phyloP scores from a whole-genome alignment of 176 grass and related monocot species.

The Ensete ventricosum region DNA sequence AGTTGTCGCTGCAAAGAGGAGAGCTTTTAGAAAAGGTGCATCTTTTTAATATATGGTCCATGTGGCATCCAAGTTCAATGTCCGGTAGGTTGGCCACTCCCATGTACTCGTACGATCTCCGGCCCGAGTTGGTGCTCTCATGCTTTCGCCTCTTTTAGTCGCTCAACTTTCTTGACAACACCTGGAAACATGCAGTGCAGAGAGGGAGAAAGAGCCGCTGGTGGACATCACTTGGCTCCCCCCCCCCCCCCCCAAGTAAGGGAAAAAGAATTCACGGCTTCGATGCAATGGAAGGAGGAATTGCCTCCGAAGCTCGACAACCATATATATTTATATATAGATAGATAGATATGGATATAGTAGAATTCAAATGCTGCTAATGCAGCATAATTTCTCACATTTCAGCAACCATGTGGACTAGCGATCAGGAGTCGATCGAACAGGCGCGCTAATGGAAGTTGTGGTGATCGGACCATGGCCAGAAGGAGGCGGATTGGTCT shows the following conservation, averaged over 20 bases:
- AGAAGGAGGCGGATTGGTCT: constrained; percentile 5
- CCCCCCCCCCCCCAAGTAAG: too few species aligned
- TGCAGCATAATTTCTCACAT: neutral
- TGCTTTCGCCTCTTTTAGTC: neutral
- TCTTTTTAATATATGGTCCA: neutral
- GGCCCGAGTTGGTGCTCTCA: neutral
- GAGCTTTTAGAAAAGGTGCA: too few species aligned
- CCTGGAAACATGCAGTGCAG: neutral
- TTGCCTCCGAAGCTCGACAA: neutral
- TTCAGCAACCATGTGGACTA: neutral
- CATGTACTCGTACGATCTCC: neutral
- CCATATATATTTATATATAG: neutral
- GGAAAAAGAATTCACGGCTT: neutral
- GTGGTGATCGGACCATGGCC: constrained; percentile 6
- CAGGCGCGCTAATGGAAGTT: neutral
- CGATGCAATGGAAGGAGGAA: too few species aligned
- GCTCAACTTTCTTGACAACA: constrained; percentile 3
- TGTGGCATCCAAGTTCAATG: neutral
- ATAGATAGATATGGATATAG: too few species aligned
- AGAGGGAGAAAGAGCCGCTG: too few species aligned
- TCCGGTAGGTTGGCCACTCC: neutral
- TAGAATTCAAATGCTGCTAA: neutral
- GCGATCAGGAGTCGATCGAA: neutral
- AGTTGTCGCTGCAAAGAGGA: neutral
- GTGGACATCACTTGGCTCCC: too few species aligned